Base-by-base conservation (phyloP, 331 rosid genomes). In the Malus hybrid region DNA sequence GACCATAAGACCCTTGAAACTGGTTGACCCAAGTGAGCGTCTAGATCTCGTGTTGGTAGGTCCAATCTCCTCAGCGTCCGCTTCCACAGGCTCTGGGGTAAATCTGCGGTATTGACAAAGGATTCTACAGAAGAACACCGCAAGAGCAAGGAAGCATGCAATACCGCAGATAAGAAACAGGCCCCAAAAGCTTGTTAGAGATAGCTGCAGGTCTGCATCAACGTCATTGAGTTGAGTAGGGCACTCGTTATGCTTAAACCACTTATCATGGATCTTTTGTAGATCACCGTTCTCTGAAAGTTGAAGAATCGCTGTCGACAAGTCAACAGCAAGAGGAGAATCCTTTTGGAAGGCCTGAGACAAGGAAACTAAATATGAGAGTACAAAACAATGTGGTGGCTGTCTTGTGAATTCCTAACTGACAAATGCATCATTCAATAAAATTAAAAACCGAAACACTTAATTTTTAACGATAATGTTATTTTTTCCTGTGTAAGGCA, bases 271-370 rank as follows among this genome's bases (percentile, higher is more conserved):
- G 33, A 89, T 86, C 87, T 78, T 93, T 75, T 89, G 93, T 71
- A 88, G 87, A 71, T 88, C 91, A 10, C 98, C 96, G 2, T 78
- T 89, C 86, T 93, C 97, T 0, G 97, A 93, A 56, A 93, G 98
- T 78, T 89, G 92, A 75, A 93, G 98, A 80, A 93, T 91, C 33
- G 98, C 91, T 0, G 97, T 93, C 56, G 98, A 93, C 71, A 93
- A 34, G 77, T 93, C 98, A 15, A 84, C 86, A 14, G 98, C 93
- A 24, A 93, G 92, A 65, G 97, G 96, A 83, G 96, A 90, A 84
- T 93, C 98, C 88, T 89, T 88, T 80, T 85, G 97, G 78, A 93
- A 91, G 69, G 96, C 98, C 97, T 91, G 84, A 55, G 44, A 75
- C 75, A 64, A 68, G n/a, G 67, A 69, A 60, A 46, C 18, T 57